Base-by-base conservation (phyloP, 768 basidiomycete genomes). In the Russula sp. region DNA sequence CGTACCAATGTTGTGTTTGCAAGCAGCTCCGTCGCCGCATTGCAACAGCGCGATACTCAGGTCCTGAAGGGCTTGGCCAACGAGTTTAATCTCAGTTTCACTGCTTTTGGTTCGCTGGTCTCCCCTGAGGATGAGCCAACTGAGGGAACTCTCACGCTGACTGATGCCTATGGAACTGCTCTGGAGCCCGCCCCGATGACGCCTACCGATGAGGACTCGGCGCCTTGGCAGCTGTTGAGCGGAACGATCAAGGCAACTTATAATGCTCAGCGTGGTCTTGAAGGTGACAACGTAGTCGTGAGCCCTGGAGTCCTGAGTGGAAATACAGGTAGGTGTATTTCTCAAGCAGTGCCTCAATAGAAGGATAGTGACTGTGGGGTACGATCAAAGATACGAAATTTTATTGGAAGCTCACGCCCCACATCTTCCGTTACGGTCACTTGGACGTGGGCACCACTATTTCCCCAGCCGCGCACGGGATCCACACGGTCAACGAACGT, bases 401-500 rank as follows among this genome's bases (percentile, higher is more conserved):
- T 48, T 68, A 66, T 31, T 66, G 67, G 67, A 53, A 63, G 4
- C 64, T 68, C 32, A 62, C 66, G 10, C 39, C 31, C 11, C 64
- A 67, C 31, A 67, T 67, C 52, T n/a, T 68, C 52, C 66, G 62
- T 3, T 68, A 65, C 56, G 55, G 48, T 22, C 67, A 67, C 37
- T 70, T 74, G 40, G 61, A 68, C 55, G 65, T 63, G 40, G 48
- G 50, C 4, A 48, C 27, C 27, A 27, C 27, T 27, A 27, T 27
- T 27, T 27, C 27, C 27, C 27, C 27, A 27, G 27, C 44, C 2
- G 66, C 64, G 35, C 73, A 71, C 34, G 79, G 79, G 1, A 74
- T 85, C n/a, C 89, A 90, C 71, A 88, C 88, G 2, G 81, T 89
- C 32, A 82, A 90, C 61, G 89, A 90, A 78, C 78, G 87, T 86